Evolutionary conservation across 2,329 filamentous ascomycete genomes (phyloP), one percentile per base, ranked within the genome.

Genomic region (Paecilomyces formosus): DNA sequence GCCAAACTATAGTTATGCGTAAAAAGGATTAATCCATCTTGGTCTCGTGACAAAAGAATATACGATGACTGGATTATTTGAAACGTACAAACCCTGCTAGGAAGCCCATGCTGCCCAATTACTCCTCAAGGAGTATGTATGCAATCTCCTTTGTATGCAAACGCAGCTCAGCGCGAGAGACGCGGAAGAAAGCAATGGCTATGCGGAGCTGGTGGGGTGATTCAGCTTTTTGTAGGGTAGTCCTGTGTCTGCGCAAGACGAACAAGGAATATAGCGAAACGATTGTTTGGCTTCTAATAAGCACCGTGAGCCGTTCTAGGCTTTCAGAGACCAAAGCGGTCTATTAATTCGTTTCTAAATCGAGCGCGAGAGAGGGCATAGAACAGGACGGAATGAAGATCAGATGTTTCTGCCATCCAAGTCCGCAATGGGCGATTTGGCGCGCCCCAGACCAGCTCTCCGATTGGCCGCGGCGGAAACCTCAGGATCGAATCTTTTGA

Each of bases 41-140:
- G n/a, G 50, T 26, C 11, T 45, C 39, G n/a, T 31, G 30, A 31
- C 30, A 31, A 26, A 31, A 31, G 11, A 3, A 31, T 31, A 9
- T 26, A 28, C 26, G 21, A 18, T 18, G n/a, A 26, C 28, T 22
- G 11, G 45, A 21, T 31, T 18, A 45, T 15, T 35, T 26, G 55
- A 56, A 56, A 78, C 87, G 63, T 81, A 92, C 89, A 72, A 92
- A 89, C 66, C 89, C 88, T 50, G 85, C 81, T 64, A 84, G 82
- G 79, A 90, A 90, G 70, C 88, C 87, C 88, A 91, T 90, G 65
- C 59, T 70, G 33, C 28, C 9, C n/a, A 18, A 45, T 1, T 45
- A 45, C 15, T 18, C n/a, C 15, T 45, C 39, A 18, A 45, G 39
- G 18, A 21, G 39, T 45, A 45, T 18, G 39, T 45, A 18, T 15